A percentile compares a stretch with the other conserved stretches of the same genome.
phyloP scores from a whole-genome alignment of 345 rosid species.

The Cardamine chenopodiifolia region DNA sequence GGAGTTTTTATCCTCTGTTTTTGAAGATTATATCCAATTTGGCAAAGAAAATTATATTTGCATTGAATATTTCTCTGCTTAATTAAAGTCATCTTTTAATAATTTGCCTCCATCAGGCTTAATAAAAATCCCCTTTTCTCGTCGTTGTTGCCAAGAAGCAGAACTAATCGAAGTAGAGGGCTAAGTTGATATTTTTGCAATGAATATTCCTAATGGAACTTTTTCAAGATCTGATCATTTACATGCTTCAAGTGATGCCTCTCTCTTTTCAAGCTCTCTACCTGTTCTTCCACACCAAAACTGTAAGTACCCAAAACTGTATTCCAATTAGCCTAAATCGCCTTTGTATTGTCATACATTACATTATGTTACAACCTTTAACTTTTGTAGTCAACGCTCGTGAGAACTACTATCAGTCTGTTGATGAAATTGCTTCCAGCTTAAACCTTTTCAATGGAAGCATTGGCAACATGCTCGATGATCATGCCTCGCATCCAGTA shows the following conservation, averaged over 20 bases:
- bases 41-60: constrained; percentile 24
- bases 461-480: constrained; percentile 43
- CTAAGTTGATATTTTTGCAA: constrained; percentile 34
- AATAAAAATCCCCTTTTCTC: neutral
- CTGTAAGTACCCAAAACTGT: constrained; percentile 44
- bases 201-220: constrained; percentile 44
- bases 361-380: neutral
- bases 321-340: neutral
- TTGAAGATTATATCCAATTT: constrained; percentile 30
- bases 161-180: constrained; percentile 35
- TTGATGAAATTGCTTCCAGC: constrained; percentile 47
- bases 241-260: constrained; percentile 54
- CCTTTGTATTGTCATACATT: neutral
- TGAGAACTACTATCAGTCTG: constrained; percentile 39
- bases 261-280: constrained; percentile 68
- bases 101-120: constrained; percentile 18
- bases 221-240: constrained; percentile 42
- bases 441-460: constrained; percentile 39
- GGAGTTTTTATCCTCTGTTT: constrained; percentile 25
- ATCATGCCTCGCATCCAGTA: constrained; percentile 41
- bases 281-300: constrained; percentile 68
- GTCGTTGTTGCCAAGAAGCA: constrained; percentile 12
- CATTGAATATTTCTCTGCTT: neutral
- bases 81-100: neutral
- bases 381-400: constrained; percentile 51